Percentiles rank a stretch among this genome's conserved stretches.
phyloP scores from a whole-genome alignment of 2,329 filamentous ascomycete species.

The Graphilbum ipis-grandicollis region DNA sequence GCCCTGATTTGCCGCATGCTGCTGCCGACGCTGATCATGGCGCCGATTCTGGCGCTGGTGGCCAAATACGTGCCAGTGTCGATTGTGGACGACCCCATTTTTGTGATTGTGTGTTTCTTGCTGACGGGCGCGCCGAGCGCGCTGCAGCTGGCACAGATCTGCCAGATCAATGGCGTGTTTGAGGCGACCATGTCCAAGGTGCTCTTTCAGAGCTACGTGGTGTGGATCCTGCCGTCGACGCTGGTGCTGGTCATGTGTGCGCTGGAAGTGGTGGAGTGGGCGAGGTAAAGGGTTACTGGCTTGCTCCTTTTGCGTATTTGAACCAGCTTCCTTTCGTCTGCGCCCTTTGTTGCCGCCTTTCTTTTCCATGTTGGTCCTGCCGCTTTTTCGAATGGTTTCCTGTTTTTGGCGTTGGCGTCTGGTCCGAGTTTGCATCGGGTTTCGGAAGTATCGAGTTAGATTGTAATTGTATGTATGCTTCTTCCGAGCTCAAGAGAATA shows the following conservation, averaged over 20 bases:
- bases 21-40: conserved; percentile 81
- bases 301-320: too few relatives aligned
- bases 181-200: conserved; percentile 87
- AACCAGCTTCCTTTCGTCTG: too few relatives aligned
- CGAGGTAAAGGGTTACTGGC: too few relatives aligned
- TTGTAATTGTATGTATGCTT: too few relatives aligned
- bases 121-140: conserved; percentile 88
- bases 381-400: too few relatives aligned
- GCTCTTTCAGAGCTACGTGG: conserved; percentile 89
- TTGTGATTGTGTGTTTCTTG: conserved; percentile 93
- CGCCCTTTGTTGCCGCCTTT: too few relatives aligned
- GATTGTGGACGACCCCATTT: conserved; percentile 94
- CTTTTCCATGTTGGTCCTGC: too few relatives aligned
- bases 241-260: conserved; percentile 80
- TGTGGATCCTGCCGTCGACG: conserved; percentile 92
- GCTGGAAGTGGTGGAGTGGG: conserved; percentile 86
- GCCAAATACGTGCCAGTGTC: conserved; percentile 86
- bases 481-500: too few relatives aligned
- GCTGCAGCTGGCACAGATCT: conserved; percentile 91
- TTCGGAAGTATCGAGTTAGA: too few relatives aligned
- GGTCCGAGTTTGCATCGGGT: too few relatives aligned
- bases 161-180: conserved; percentile 93
- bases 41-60: conserved; percentile 66
- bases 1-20: conserved; percentile 82
- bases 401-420: too few relatives aligned